Percentiles rank a stretch among this genome's conserved stretches.
Evolutionary conservation across 768 basidiomycete genomes (phyloP).

Genomic region (Lactifluus piperatus): DNA sequence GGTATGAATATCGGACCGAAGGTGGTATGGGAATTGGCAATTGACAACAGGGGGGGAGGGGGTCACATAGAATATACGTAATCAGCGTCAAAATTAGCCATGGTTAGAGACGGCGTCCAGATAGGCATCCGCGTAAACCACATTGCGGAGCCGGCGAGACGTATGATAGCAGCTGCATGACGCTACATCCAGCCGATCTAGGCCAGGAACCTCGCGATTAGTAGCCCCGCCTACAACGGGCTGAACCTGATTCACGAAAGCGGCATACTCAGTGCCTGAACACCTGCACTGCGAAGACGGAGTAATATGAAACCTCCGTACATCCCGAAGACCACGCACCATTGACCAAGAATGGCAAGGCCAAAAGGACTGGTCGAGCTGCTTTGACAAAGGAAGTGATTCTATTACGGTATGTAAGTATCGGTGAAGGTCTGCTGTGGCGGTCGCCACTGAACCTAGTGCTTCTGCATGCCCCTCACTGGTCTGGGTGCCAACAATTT

Average conservation of each 20-base stretch:
- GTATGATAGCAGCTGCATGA: slow-evolving; percentile 25
- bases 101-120: slow-evolving; percentile 28
- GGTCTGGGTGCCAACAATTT: slow-evolving; percentile 39
- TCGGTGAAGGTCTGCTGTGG: slow-evolving; percentile 31
- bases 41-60: background rate
- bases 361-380: slow-evolving; percentile 43
- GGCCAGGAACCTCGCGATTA: slow-evolving; percentile 26
- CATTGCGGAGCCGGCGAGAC: slow-evolving; percentile 34
- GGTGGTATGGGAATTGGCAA: slow-evolving; percentile 19
- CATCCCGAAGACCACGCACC: slow-evolving; percentile 25
- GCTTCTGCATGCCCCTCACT: slow-evolving; percentile 35
- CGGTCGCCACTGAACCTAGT: slow-evolving; percentile 33
- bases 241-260: slow-evolving; percentile 31
- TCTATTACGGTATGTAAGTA: slow-evolving; percentile 28
- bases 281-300: slow-evolving; percentile 27
- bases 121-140: slow-evolving; percentile 31
- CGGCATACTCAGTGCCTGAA: slow-evolving; percentile 27
- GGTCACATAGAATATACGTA: slow-evolving; percentile 42
- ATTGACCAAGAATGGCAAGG: slow-evolving; percentile 34
- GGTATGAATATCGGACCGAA: slow-evolving; percentile 27
- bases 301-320: background rate
- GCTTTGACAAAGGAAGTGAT: slow-evolving; percentile 39
- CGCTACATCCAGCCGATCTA: slow-evolving; percentile 1
- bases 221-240: slow-evolving; percentile 27
- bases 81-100: slow-evolving; percentile 32